Evolutionary conservation across 306 rosid genomes (phyloP).

Genomic region (Rosa chinensis): DNA sequence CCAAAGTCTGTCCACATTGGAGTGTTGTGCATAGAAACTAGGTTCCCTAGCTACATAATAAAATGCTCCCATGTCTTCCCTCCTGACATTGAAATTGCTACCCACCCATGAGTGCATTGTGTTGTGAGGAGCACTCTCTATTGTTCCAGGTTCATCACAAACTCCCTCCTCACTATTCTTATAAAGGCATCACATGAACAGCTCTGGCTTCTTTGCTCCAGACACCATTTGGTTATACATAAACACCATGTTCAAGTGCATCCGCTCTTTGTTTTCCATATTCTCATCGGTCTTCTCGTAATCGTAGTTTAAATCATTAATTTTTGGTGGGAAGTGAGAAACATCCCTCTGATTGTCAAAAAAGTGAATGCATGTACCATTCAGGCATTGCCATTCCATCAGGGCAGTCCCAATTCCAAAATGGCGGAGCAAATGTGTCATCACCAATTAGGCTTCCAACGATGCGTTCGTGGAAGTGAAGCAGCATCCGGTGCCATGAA

Average conservation of each 20-base stretch:
- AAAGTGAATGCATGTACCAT: not conserved
- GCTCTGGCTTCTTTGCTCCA: conserved; percentile 20
- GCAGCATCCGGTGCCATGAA: conserved; percentile 25
- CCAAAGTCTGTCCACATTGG: conserved; percentile 21
- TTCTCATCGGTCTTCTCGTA: not conserved
- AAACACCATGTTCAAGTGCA: conserved; percentile 1
- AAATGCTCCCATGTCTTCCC: conserved; percentile 29
- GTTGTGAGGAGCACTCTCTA: conserved; percentile 26
- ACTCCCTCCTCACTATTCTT: not conserved
- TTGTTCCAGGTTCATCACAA: conserved; percentile 15
- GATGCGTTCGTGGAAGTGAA: conserved; percentile 28
- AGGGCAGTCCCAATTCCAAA: conserved; percentile 33
- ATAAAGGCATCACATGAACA: conserved; percentile 25
- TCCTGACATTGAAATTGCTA: not conserved
- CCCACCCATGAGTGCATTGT: conserved; percentile 30
- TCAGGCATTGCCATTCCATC: conserved; percentile 18
- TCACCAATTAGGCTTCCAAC: conserved; percentile 24
- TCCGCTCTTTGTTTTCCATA: not conserved
- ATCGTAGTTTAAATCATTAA: not conserved
- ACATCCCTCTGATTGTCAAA: not conserved
- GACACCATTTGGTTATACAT: conserved; percentile 28
- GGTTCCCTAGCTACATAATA: conserved; percentile 29
- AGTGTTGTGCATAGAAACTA: conserved; percentile 21
- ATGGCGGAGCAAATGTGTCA: conserved; percentile 25
- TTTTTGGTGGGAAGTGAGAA: conserved; percentile 20